Evolutionary conservation across 805 yeast genomes (phyloP).

Genomic region (Komagataella mondaviorum): DNA sequence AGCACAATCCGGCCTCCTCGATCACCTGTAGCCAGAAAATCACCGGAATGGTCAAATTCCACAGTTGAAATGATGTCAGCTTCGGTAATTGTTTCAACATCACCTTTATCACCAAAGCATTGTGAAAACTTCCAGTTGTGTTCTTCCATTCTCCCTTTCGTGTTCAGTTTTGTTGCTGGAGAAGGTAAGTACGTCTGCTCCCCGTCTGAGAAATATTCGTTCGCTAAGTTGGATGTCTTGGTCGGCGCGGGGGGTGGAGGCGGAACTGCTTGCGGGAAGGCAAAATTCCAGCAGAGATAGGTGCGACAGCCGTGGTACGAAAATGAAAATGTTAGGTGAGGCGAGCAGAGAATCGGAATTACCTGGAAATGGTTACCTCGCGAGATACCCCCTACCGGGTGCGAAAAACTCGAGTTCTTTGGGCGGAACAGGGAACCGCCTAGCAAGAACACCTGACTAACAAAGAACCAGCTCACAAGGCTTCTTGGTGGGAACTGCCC

Average conservation of each 20-base stretch:
- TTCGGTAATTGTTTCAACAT: constrained; percentile 86
- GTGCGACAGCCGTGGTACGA: background rate
- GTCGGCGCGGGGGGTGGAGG: background rate
- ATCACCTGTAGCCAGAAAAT: constrained; percentile 95
- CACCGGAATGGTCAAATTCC: constrained; percentile 91
- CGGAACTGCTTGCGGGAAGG: background rate
- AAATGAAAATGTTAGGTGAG: too few species aligned
- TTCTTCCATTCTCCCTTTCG: constrained; percentile 13
- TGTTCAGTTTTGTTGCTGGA: background rate
- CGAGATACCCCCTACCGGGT: background rate
- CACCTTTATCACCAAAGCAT: constrained; percentile 98
- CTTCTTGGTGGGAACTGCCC: background rate
- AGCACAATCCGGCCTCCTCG: constrained; percentile 96
- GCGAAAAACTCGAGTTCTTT: background rate
- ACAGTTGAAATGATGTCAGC: constrained; percentile 96
- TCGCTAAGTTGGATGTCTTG: background rate
- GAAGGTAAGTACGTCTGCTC: background rate
- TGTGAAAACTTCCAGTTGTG: constrained; percentile 76
- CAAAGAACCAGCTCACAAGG: background rate
- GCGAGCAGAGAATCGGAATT: too few species aligned
- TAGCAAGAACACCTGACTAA: background rate
- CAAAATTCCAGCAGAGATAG: background rate
- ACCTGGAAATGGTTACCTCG: too few species aligned
- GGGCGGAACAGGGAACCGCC: background rate
- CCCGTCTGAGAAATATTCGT: background rate